Evolutionary conservation across 805 yeast genomes (phyloP).

Genomic region (Ogataea pini): DNA sequence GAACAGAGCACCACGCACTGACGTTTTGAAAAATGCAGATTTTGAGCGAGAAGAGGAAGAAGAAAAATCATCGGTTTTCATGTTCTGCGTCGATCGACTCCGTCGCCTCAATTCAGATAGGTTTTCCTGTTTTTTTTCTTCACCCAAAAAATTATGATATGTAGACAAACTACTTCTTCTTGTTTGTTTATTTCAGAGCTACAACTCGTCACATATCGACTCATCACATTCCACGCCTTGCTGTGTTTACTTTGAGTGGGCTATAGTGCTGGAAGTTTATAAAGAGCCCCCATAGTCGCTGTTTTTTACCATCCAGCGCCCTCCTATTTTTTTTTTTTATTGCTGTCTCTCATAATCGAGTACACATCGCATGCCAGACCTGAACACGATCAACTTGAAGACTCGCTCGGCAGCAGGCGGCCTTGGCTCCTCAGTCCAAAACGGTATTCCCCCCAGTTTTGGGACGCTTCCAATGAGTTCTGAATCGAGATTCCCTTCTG

Average conservation of each 20-base stretch:
- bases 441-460: background rate
- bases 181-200: background rate
- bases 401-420: slow-evolving; percentile 5
- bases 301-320: background rate
- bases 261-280: background rate
- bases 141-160: background rate
- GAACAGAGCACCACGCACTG: background rate
- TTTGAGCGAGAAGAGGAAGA: background rate
- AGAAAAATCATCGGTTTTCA: background rate
- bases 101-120: too few relatives aligned
- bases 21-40: background rate
- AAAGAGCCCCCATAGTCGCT: background rate
- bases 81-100: background rate
- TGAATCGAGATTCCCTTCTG: slow-evolving; percentile 17
- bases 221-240: background rate
- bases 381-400: slow-evolving; percentile 12
- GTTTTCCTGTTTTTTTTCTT: background rate
- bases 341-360: background rate
- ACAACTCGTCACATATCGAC: slow-evolving; percentile 3
- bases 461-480: slow-evolving; percentile 6
- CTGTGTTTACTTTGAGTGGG: background rate
- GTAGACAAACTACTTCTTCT: too few relatives aligned
- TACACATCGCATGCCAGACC: slow-evolving; percentile 11
- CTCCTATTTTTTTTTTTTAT: background rate
- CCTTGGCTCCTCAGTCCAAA: background rate